phyloP scores from a whole-genome alignment of 2,329 filamentous ascomycete genomes.

The Saccharata proteae region DNA sequence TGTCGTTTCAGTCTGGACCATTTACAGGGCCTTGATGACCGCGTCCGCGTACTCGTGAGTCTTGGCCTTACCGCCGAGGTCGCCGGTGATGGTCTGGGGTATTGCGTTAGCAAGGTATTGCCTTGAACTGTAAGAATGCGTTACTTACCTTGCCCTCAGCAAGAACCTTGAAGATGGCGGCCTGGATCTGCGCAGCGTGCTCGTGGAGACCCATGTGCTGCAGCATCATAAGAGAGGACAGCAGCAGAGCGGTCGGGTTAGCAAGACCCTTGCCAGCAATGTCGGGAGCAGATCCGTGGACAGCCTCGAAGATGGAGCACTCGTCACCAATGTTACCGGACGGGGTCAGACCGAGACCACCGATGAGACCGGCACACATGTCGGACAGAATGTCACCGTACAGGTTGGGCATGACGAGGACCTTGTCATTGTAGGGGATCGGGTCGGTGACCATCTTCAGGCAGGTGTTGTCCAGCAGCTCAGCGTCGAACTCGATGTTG shows the following conservation, averaged over 20 bases:
- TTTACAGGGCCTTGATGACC: constrained; percentile 58
- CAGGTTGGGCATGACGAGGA: constrained; percentile 93
- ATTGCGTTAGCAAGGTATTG: constrained; percentile 7
- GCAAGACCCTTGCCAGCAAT: constrained; percentile 93
- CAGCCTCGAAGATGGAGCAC: constrained; percentile 99
- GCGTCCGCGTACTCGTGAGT: constrained; percentile 87
- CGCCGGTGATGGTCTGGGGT: constrained; percentile 65
- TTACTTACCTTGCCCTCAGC: constrained; percentile 74
- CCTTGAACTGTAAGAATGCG: background rate
- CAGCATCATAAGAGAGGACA: constrained; percentile 98
- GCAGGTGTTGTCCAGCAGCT: constrained; percentile 98
- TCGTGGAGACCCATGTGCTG: constrained; percentile 88
- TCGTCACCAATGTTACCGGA: constrained; percentile 98
- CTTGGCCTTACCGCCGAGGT: constrained; percentile 92
- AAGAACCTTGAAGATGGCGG: constrained; percentile 87
- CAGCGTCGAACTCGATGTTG: constrained; percentile 88
- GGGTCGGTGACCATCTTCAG: constrained; percentile 98
- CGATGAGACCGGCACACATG: constrained; percentile 98
- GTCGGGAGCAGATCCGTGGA: constrained; percentile 93
- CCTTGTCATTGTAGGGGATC: constrained; percentile 95
- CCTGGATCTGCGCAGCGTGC: constrained; percentile 80
- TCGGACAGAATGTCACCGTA: constrained; percentile 99
- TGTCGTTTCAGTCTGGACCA: too few relatives aligned
- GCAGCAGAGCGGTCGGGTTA: constrained; percentile 91
- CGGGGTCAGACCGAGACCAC: constrained; percentile 90